phyloP scores from a whole-genome alignment of 192 early-diverging fungal genomes.

The Backusella westeae region DNA sequence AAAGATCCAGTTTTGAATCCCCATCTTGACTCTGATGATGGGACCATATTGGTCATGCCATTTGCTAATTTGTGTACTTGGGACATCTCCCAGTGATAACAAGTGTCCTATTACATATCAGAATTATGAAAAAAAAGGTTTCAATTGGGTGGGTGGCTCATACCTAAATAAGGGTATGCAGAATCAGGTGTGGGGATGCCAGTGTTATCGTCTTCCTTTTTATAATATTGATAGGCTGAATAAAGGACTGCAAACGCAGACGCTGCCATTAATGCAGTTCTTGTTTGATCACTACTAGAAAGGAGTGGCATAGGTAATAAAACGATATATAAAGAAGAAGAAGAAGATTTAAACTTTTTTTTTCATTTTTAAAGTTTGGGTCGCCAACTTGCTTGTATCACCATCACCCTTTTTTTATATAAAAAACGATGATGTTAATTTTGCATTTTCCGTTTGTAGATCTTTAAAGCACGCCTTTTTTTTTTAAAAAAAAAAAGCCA shows the following conservation, averaged over 20 bases:
- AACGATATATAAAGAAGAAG: background rate
- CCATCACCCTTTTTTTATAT: too few relatives aligned
- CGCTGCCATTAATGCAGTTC: background rate
- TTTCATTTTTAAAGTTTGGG: too few relatives aligned
- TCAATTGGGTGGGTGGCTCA: too few relatives aligned
- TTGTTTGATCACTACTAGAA: background rate
- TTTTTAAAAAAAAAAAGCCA: too few relatives aligned
- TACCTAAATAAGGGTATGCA: background rate
- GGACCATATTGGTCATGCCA: constrained; percentile 12
- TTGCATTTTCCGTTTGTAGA: too few relatives aligned
- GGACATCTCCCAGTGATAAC: background rate
- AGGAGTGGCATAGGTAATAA: background rate
- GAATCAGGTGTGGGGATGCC: background rate
- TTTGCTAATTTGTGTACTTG: background rate
- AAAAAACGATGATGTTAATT: too few relatives aligned
- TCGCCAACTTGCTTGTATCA: too few relatives aligned
- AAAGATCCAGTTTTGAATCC: constrained; percentile 15
- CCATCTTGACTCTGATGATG: constrained; percentile 14
- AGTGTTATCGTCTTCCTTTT: background rate
- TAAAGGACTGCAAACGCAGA: background rate
- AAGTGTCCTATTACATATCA: background rate
- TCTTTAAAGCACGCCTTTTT: too few relatives aligned
- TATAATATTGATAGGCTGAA: background rate
- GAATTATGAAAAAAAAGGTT: too few relatives aligned
- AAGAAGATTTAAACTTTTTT: background rate